These are phyloP conservation scores for Globisporangium canariense DNA, from an alignment of 352 stramenopile species.

Conservation along the genomic window DNA sequence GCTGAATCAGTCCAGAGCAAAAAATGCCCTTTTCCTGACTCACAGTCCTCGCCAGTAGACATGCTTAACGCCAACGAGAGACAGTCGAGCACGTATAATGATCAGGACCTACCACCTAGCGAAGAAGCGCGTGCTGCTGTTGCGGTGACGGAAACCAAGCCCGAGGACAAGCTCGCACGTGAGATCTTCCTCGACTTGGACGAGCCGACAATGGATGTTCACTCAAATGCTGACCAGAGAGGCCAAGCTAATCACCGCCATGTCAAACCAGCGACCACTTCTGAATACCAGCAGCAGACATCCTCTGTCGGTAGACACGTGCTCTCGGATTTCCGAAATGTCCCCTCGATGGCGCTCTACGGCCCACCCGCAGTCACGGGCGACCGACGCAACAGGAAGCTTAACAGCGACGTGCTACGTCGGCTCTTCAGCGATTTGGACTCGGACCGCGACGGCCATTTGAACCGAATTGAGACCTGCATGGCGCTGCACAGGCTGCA, in stretches of 20 bases:
- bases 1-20: background rate
- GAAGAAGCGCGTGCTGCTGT: background rate
- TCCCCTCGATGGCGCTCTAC: constrained; percentile 60
- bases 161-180: background rate
- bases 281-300: background rate
- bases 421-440: constrained; percentile 82
- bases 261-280: background rate
- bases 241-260: background rate
- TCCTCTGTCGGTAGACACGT: constrained; percentile 67
- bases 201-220: background rate
- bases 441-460: constrained; percentile 51
- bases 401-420: constrained; percentile 58
- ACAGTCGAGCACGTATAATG: background rate
- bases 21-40: background rate
- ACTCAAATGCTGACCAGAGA: background rate
- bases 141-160: background rate
- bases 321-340: constrained; percentile 66
- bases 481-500: constrained; percentile 73
- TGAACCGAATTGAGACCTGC: constrained; percentile 72
- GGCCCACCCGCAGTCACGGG: constrained; percentile 25
- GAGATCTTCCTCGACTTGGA: constrained; percentile 4
- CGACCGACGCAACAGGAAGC: constrained; percentile 1
- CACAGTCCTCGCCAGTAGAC: background rate
- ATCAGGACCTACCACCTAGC: background rate
- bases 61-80: background rate